Base-by-base conservation (phyloP, 2,329 filamentous ascomycete species). In the Aspergillus viridinutans region DNA sequence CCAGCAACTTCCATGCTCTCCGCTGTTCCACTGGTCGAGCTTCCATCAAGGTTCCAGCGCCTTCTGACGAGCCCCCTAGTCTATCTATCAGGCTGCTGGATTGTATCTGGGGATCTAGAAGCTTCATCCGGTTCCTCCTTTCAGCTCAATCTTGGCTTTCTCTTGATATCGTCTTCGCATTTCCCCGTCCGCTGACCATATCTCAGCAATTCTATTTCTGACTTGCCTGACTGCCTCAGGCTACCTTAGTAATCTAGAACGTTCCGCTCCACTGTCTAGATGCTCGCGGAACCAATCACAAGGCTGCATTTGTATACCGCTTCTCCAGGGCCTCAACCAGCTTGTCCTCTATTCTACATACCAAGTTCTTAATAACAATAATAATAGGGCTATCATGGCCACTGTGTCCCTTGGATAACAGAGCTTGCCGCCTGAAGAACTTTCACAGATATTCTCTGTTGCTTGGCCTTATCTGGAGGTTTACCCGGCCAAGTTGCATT, bases 1-100 rank as follows among this genome's bases (percentile, higher is more conserved):
- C 72, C 71, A 74, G 70, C 67, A 65, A 69, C 69, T 73, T 74
- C 71, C 71, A 74, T 66, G 50, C 47, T 32, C 49, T 60, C 57
- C 53, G 53, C 55, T 55, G 49, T 35, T 29, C 50, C 58, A 42
- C 56, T 53, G 23, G 49, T 17, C 38, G 38, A 43, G 45, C 55
- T 53, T 55, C 52, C 53, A 54, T 47, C 42, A 38, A 38, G 32
- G 32, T 61, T 64, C 60, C 56, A 62, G 54, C 47, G 55, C 26
- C 43, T 63, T 63, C 58, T 50, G 56, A 50, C 47, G 29, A 56
- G 43, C 40, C n/a, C n/a, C n/a, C n/a, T n/a, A n/a, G n/a, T n/a
- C n/a, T 29, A 10, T 29, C 28, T 12, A 29, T 12, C 28, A 29
- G 9, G 28, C 28, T 38, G 21, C 21, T 28, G 4, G 35, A 25